A percentile compares a stretch with the other conserved stretches of the same genome.
phyloP scores from a whole-genome alignment of 2,329 filamentous ascomycete genomes.

The Stagonosporopsis cucurbitacearum region DNA sequence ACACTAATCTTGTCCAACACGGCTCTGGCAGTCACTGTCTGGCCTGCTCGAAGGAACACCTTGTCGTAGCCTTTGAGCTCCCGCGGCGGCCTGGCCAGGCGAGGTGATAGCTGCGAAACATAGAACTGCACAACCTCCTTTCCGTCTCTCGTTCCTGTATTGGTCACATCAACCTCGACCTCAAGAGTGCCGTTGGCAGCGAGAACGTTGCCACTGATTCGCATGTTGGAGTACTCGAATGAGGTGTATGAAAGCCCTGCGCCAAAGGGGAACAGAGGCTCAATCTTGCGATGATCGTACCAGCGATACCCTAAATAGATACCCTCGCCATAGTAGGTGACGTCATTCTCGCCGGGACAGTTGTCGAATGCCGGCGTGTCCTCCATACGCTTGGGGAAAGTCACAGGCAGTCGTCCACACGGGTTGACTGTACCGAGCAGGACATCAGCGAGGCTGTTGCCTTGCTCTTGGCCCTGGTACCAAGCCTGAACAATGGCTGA shows the following conservation, averaged over 20 bases:
- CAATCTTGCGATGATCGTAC: not conserved
- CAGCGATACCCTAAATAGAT: conserved; percentile 81
- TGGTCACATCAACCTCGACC: too few species aligned
- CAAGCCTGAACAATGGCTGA: conserved; percentile 79
- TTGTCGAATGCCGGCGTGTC: conserved; percentile 79
- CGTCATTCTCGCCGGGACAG: conserved; percentile 71
- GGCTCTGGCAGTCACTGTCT: too few species aligned
- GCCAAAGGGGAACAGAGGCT: not conserved
- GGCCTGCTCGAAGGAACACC: too few species aligned
- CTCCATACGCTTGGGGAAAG: conserved; percentile 63
- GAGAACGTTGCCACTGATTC: too few species aligned
- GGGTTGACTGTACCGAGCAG: conserved; percentile 77
- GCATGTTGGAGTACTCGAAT: not conserved
- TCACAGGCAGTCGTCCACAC: conserved; percentile 74
- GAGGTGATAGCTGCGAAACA: too few species aligned
- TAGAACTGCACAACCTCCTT: too few species aligned
- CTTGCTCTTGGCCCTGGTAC: conserved; percentile 82
- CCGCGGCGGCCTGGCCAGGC: too few species aligned
- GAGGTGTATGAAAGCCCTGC: not conserved
- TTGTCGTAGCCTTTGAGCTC: too few species aligned
- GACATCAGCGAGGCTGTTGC: conserved; percentile 76
- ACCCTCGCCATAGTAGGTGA: conserved; percentile 74
- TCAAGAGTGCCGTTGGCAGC: too few species aligned
- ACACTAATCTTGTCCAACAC: too few species aligned
- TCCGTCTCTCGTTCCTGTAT: too few species aligned